phyloP scores from a whole-genome alignment of 768 basidiomycete genomes.

The Mycena capillaripes region DNA sequence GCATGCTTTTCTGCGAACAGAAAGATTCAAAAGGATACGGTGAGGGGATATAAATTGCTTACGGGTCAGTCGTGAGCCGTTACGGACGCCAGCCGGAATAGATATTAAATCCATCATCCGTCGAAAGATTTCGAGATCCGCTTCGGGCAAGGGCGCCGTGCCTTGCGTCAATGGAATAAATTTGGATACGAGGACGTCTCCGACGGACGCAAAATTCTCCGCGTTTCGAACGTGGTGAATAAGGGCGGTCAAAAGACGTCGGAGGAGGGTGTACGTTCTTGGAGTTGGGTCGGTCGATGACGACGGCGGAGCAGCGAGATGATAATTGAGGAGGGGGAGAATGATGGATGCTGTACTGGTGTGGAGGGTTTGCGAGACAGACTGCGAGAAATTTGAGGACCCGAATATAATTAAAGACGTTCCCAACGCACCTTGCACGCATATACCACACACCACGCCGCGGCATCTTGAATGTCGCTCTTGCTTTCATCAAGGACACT shows the following conservation, averaged over 20 bases:
- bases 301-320: conserved; percentile 55
- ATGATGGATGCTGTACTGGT: conserved; percentile 79
- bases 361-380: conserved; percentile 87
- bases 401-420: conserved; percentile 16
- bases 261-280: conserved; percentile 70
- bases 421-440: conserved; percentile 78
- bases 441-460: conserved; percentile 81
- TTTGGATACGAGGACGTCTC: conserved; percentile 64
- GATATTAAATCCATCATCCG: conserved; percentile 70
- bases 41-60: conserved; percentile 41
- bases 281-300: conserved; percentile 43
- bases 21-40: conserved; percentile 6
- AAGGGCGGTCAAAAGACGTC: conserved; percentile 82
- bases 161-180: conserved; percentile 46
- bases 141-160: conserved; percentile 29
- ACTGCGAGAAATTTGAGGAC: conserved; percentile 56
- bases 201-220: conserved; percentile 72
- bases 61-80: conserved; percentile 79
- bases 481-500: conserved; percentile 48
- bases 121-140: conserved; percentile 57
- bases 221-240: conserved; percentile 86
- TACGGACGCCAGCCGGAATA: conserved; percentile 72
- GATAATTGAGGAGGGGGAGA: conserved; percentile 65
- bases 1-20: conserved; percentile 52
- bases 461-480: conserved; percentile 69